phyloP scores from a whole-genome alignment of 75 land plant genomes.

The Sequoia sempervirens region DNA sequence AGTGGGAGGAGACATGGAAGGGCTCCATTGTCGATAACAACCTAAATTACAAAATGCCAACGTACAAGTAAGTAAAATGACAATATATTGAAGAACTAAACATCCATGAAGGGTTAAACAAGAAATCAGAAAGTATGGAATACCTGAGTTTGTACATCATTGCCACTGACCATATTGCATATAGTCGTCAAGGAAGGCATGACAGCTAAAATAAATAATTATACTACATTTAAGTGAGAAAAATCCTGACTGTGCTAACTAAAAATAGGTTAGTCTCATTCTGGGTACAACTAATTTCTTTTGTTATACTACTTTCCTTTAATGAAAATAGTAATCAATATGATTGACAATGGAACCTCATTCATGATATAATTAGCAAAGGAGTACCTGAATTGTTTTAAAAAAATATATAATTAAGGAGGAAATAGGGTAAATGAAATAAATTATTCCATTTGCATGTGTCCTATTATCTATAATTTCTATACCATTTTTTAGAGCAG shows the following conservation, averaged over 20 bases:
- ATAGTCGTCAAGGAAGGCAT: conserved; percentile 52
- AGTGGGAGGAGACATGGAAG: neutral
- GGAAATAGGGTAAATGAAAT: too few relatives aligned
- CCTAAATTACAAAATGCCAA: conserved; percentile 42
- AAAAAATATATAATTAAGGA: too few relatives aligned
- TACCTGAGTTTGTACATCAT: conserved; percentile 56
- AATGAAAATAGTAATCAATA: too few relatives aligned
- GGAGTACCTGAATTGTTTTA: neutral
- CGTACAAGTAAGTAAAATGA: conserved; percentile 25
- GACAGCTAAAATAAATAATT: neutral
- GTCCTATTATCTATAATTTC: too few relatives aligned
- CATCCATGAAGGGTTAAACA: neutral
- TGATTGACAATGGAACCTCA: neutral
- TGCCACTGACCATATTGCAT: conserved; percentile 61
- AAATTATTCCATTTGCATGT: too few relatives aligned
- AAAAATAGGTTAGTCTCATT: too few relatives aligned
- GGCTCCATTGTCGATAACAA: neutral
- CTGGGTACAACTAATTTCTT: too few relatives aligned
- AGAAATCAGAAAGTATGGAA: neutral
- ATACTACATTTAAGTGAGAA: neutral
- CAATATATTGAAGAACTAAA: conserved; percentile 25
- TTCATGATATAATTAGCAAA: neutral
- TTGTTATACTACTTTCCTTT: too few relatives aligned
- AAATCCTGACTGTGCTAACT: too few relatives aligned
- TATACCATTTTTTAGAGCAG: too few relatives aligned